Percentiles rank a stretch among this genome's conserved stretches.
Evolutionary conservation across 257 asterid species (phyloP).

Genomic region (Capsicum chinense): DNA sequence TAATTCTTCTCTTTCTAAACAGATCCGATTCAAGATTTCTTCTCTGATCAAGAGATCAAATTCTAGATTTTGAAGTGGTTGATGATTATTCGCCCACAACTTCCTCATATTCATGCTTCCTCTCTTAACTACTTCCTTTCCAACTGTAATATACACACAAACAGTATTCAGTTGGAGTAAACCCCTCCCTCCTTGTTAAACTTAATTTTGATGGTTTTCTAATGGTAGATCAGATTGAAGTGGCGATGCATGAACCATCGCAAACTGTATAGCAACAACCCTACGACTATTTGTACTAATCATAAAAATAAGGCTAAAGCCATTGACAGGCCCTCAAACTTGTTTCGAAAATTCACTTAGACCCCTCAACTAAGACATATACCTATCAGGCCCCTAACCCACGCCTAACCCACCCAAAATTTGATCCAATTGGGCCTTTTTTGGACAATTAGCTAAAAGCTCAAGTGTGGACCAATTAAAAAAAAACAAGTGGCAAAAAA

Average conservation of each 20-base stretch:
- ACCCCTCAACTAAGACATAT: no score
- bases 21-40: background rate
- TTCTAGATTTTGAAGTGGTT: background rate
- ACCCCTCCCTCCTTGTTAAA: background rate
- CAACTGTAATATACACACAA: background rate
- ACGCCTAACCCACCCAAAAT: no score
- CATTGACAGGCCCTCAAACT: no score
- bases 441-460: no score
- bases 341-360: no score
- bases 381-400: no score
- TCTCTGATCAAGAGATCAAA: background rate
- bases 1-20: background rate
- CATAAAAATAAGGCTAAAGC: background rate
- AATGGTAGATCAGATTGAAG: background rate
- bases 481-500: no score
- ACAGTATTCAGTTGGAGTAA: background rate
- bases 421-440: no score
- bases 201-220: background rate
- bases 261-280: background rate
- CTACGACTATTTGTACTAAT: background rate
- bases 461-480: no score
- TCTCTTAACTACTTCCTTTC: background rate
- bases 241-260: background rate
- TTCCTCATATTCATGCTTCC: background rate
- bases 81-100: constrained; percentile 5